These are phyloP conservation scores for Fusarium phyllophilum DNA, from an alignment of 2,329 filamentous ascomycete genomes.

Conservation along the genomic window DNA sequence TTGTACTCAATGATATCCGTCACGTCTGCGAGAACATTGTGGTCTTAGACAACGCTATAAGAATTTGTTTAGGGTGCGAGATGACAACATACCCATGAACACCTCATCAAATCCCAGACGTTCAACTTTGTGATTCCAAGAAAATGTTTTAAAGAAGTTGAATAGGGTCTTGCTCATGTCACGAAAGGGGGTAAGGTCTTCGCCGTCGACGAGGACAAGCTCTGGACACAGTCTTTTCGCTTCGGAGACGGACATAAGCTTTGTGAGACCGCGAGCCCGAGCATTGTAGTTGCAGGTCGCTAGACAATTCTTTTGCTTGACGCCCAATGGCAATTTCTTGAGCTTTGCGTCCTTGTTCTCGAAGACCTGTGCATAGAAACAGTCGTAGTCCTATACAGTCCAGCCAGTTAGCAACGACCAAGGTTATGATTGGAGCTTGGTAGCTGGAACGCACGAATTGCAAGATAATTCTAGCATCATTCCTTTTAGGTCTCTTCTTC, in stretches of 20 bases:
- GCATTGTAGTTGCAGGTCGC: constrained; percentile 96
- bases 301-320: constrained; percentile 93
- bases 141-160: constrained; percentile 74
- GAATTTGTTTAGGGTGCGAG: not conserved
- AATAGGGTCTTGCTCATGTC: constrained; percentile 87
- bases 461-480: constrained; percentile 76
- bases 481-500: constrained; percentile 55
- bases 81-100: constrained; percentile 53
- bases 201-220: constrained; percentile 84
- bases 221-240: constrained; percentile 85
- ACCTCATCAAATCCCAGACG: constrained; percentile 92
- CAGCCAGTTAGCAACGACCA: constrained; percentile 16
- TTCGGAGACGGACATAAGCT: constrained; percentile 86
- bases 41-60: constrained; percentile 7
- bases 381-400: constrained; percentile 75
- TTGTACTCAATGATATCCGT: constrained; percentile 91
- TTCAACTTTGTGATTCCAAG: constrained; percentile 83
- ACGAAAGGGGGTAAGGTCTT: constrained; percentile 86
- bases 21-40: constrained; percentile 68
- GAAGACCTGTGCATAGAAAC: constrained; percentile 93
- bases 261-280: constrained; percentile 75
- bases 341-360: constrained; percentile 82
- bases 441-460: constrained; percentile 75
- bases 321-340: constrained; percentile 78
- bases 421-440: not conserved